Evolutionary conservation across 1,139 yeast genomes (phyloP), one percentile per base, ranked within the genome.

Genomic region (Candida glucosophila): DNA sequence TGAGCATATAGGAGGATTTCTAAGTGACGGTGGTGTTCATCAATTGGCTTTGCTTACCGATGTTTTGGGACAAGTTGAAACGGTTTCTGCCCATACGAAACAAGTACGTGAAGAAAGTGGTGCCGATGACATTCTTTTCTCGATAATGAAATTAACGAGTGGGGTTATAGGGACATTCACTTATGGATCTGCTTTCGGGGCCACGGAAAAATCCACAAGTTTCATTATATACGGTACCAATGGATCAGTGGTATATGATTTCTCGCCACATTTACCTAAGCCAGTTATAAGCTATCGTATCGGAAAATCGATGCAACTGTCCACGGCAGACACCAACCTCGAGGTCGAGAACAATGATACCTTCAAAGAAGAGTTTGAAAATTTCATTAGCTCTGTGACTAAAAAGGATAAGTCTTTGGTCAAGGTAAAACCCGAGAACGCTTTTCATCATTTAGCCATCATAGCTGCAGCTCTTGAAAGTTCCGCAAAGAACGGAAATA

Each of bases 11-110:
- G 96, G 96, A 31, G 96, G 96, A 0, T 85, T 66, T 53, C 63
- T 86, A 41, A 77, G 90, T 37, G 97, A 86, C 47, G 95, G 95
- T 42, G 96, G 96, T 48, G 97, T 86, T 9, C 97, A 86, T 55
- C 95, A 86, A 54, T 60, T 86, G 51, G 95, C 95, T 3, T 58
- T 83, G 23, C 67, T 86, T 41, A 83, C 94, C 6, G 85, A 73
- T 35, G 74, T 83, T n/a, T 63, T 86, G 33, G 95, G 96, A 25
- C 63, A 66, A 18, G 78, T 83, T 13, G 74, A 68, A 29, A 55
- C 76, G 4, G 71, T 85, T 19, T 67, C 80, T 32, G 94, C 82
- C 6, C 68, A 71, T 39, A 77, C 95, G 11, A 73, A 63, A 36
- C 95, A 85, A 56, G 65, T 83, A 28, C 70, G 83, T 46, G 61